Evolutionary conservation across 305 asterid species (phyloP).

Genomic region (Rubia tinctorum): DNA sequence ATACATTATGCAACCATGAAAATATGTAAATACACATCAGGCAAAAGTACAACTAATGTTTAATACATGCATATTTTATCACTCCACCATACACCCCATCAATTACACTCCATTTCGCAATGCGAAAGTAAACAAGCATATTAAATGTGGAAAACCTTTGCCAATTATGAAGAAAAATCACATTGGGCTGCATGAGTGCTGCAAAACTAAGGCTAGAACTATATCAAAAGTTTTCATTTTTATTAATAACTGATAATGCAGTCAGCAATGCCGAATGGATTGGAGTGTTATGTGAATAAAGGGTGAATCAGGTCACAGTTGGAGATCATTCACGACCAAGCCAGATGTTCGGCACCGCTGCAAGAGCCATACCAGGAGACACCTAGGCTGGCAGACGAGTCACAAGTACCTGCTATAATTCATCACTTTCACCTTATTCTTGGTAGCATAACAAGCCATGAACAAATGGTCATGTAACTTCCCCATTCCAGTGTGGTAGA

Average conservation of each 20-base stretch:
- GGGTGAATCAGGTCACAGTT: slow-evolving; percentile 26
- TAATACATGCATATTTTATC: not conserved
- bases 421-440: slow-evolving; percentile 23
- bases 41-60: not conserved
- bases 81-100: too few relatives aligned
- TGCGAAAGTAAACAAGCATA: too few relatives aligned
- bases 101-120: not conserved
- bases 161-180: not conserved
- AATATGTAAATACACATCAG: not conserved
- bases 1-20: not conserved
- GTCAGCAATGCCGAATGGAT: not conserved
- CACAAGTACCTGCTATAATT: slow-evolving; percentile 29
- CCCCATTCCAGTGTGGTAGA: not conserved
- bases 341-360: slow-evolving; percentile 22
- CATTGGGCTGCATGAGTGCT: not conserved
- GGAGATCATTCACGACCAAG: slow-evolving; percentile 20
- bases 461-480: not conserved
- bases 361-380: slow-evolving; percentile 22
- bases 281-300: slow-evolving; percentile 8
- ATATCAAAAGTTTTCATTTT: not conserved
- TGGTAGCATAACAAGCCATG: not conserved
- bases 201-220: not conserved
- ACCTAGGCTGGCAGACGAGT: slow-evolving; percentile 16
- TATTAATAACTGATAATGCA: not conserved
- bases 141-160: not conserved